phyloP scores from a whole-genome alignment of 2,329 filamentous ascomycete species.

The Emmonsiellopsis sp. region DNA sequence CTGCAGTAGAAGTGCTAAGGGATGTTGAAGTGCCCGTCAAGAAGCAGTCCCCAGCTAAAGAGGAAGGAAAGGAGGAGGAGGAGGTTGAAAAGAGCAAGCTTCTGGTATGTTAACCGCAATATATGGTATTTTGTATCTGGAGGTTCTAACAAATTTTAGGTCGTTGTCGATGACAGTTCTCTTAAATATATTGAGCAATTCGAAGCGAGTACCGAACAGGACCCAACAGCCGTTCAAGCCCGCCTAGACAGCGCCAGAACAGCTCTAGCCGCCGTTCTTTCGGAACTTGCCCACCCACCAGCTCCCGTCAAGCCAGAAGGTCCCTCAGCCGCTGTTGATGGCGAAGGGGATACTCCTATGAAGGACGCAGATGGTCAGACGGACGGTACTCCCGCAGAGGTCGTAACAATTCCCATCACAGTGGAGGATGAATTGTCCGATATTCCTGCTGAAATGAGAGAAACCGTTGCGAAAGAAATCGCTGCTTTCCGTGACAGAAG shows the following conservation, averaged over 20 bases:
- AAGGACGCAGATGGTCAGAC: conserved; percentile 48
- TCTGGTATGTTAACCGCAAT: conserved; percentile 40
- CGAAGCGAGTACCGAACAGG: conserved; percentile 57
- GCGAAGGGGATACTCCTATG: conserved; percentile 62
- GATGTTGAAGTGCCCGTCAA: conserved; percentile 75
- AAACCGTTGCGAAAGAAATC: conserved; percentile 89
- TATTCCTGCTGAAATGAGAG: conserved; percentile 91
- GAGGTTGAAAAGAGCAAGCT: conserved; percentile 61
- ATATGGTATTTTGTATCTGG: background rate
- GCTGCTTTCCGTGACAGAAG: conserved; percentile 88
- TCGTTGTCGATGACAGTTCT: conserved; percentile 72
- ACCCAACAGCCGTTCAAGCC: conserved; percentile 53
- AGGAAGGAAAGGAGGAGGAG: conserved; percentile 34
- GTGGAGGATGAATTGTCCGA: conserved; percentile 91
- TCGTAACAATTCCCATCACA: conserved; percentile 79
- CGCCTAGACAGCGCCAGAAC: conserved; percentile 61
- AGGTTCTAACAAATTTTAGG: conserved; percentile 26
- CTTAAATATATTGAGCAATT: conserved; percentile 78
- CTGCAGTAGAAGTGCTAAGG: conserved; percentile 74
- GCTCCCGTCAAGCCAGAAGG: conserved; percentile 35
- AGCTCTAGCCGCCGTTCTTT: conserved; percentile 59
- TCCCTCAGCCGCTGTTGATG: conserved; percentile 43
- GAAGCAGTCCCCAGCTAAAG: conserved; percentile 49
- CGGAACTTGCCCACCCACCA: conserved; percentile 62
- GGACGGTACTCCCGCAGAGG: conserved; percentile 61